Percentiles rank a stretch among this genome's conserved stretches.
Evolutionary conservation across 148 eudicot genomes (phyloP).

Genomic region (Simmondsia chinensis): DNA sequence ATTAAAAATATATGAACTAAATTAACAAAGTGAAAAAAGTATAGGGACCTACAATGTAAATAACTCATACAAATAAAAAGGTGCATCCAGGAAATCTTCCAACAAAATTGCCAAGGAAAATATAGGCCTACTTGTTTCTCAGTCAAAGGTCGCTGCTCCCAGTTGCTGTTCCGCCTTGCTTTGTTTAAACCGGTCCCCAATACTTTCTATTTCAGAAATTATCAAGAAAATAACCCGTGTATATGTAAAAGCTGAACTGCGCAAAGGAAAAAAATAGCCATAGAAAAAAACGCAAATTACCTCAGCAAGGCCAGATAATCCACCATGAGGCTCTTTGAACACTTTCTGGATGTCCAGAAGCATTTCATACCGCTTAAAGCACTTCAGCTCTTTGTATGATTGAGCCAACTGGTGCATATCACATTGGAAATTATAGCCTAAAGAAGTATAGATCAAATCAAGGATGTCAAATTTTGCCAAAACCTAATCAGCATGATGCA

Average conservation of each 20-base stretch:
- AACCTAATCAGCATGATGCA: slow-evolving; percentile 1
- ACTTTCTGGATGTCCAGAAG: slow-evolving; percentile 88
- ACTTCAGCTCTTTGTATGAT: slow-evolving; percentile 61
- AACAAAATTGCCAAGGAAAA: neutral
- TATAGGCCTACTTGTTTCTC: slow-evolving; percentile 51
- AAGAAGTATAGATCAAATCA: slow-evolving; percentile 1
- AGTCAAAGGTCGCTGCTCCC: slow-evolving; percentile 91
- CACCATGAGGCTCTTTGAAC: slow-evolving; percentile 73
- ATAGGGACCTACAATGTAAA: no score
- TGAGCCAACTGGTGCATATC: slow-evolving; percentile 67
- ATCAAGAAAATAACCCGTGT: neutral
- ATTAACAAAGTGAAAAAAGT: no score
- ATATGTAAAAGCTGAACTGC: neutral
- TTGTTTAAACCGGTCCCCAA: slow-evolving; percentile 85
- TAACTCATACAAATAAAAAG: neutral
- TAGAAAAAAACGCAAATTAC: slow-evolving; percentile 20
- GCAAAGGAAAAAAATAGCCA: neutral
- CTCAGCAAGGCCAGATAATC: slow-evolving; percentile 81
- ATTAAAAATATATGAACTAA: no score
- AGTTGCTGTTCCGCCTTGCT: slow-evolving; percentile 89
- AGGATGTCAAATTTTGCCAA: neutral
- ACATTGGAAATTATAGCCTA: slow-evolving; percentile 92
- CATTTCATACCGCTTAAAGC: slow-evolving; percentile 90
- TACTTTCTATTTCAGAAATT: slow-evolving; percentile 50
- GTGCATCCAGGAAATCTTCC: no score